Conservation (phyloP, 2,329 filamentous ascomycete genomes). For the Ophiostoma quercus region DNA sequence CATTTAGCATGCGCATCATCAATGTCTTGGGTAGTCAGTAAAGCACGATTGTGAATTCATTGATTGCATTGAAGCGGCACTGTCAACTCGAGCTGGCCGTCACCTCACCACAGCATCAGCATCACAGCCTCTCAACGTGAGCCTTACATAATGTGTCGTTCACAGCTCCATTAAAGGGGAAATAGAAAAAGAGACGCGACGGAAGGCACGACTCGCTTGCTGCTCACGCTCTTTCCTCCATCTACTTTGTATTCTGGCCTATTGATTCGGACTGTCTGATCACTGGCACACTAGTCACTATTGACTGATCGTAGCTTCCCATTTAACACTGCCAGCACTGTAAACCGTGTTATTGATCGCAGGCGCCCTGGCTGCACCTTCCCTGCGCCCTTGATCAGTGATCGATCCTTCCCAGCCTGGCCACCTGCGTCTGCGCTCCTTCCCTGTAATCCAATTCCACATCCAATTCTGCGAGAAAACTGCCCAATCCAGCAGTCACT, state of each 20-base stretch:
- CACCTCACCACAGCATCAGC: neutral
- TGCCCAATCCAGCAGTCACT: neutral
- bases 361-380: slow-evolving; percentile 15
- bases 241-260: neutral
- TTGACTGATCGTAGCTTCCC: neutral
- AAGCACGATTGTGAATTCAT: neutral
- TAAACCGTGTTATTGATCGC: neutral
- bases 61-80: neutral
- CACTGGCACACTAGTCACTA: neutral
- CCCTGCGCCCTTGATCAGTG: slow-evolving; percentile 15
- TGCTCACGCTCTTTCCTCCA: neutral
- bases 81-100: neutral
- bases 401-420: slow-evolving; percentile 9
- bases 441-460: neutral
- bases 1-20: neutral
- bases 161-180: slow-evolving; percentile 14
- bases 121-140: neutral
- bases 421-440: neutral
- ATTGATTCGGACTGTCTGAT: neutral
- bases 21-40: neutral
- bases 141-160: slow-evolving; percentile 9
- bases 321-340: neutral
- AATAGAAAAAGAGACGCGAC: slow-evolving; percentile 7
- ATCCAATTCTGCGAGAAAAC: neutral
- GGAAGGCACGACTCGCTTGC: neutral